These are phyloP conservation scores for Byssothecium circinans DNA, from an alignment of 2,329 filamentous ascomycete genomes.

Conservation along the genomic window DNA sequence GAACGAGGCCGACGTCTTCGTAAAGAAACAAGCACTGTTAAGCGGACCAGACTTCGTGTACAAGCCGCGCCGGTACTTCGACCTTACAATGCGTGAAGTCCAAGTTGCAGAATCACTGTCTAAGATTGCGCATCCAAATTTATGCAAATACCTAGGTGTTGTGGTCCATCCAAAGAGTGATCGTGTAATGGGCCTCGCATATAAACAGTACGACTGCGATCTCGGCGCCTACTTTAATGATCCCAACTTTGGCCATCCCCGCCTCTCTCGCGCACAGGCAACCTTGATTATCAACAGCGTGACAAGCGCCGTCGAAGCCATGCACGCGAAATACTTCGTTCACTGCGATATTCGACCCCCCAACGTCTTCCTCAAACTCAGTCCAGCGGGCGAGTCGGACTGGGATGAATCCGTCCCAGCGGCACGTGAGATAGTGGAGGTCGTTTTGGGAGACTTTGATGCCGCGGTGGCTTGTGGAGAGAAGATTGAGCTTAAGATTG, in stretches of 20 bases:
- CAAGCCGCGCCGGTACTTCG: not conserved
- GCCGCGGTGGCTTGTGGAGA: conserved; percentile 1
- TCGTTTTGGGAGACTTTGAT: conserved; percentile 9
- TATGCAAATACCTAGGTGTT: conserved; percentile 9
- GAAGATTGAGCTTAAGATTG: conserved; percentile 3
- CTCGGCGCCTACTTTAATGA: not conserved
- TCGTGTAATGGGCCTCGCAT: conserved; percentile 4
- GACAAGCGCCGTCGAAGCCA: not conserved
- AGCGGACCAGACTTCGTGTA: not conserved
- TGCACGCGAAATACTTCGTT: conserved; percentile 4
- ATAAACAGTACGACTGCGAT: conserved; percentile 10
- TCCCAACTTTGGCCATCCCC: too few relatives aligned
- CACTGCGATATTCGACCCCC: conserved; percentile 9
- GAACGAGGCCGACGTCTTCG: not conserved
- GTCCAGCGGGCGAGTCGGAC: not conserved
- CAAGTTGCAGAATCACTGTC: not conserved
- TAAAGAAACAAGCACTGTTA: conserved; percentile 5
- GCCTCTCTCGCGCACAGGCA: not conserved
- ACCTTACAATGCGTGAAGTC: not conserved
- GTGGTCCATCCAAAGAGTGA: not conserved
- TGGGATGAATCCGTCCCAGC: not conserved
- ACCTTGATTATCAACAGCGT: not conserved
- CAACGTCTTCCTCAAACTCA: not conserved
- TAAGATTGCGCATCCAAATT: conserved; percentile 1
- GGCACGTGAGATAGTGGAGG: not conserved